Conservation (phyloP, 2,329 filamentous ascomycete species). For the Colletotrichum scovillei region DNA sequence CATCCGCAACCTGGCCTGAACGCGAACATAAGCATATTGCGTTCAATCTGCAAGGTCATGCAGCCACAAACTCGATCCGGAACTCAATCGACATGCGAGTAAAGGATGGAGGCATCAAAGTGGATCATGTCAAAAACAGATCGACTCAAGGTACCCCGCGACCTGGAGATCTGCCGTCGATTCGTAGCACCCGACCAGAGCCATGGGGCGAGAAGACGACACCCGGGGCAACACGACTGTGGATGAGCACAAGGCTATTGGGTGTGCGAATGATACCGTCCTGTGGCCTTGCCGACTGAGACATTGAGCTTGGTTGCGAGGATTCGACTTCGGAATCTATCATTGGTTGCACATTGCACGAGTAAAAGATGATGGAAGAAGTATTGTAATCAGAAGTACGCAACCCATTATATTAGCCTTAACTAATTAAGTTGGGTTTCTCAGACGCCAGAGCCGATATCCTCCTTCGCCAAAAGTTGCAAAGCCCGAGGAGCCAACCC, state of each 20-base stretch:
- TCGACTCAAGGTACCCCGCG: not conserved
- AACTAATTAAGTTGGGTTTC: constrained; percentile 31
- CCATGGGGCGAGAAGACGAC: not conserved
- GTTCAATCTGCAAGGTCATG: not conserved
- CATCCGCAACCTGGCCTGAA: not conserved
- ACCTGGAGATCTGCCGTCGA: not conserved
- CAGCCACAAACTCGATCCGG: not conserved
- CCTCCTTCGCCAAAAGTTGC: not conserved
- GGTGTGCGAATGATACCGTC: too few species aligned
- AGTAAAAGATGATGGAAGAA: not conserved
- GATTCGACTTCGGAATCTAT: not conserved
- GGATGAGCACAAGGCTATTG: too few species aligned
- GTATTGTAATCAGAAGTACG: not conserved
- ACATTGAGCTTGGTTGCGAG: not conserved
- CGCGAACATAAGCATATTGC: constrained; percentile 11
- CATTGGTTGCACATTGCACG: not conserved
- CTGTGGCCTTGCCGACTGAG: too few species aligned
- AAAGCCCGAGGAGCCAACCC: constrained; percentile 10
- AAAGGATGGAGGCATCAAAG: not conserved
- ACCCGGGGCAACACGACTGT: not conserved
- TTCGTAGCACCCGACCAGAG: not conserved
- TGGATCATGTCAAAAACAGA: not conserved
- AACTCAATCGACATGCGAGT: not conserved
- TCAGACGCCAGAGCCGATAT: not conserved
- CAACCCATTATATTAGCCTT: constrained; percentile 36